phyloP scores from a whole-genome alignment of 192 early-diverging fungal genomes.

The Obelidium mucronatum region DNA sequence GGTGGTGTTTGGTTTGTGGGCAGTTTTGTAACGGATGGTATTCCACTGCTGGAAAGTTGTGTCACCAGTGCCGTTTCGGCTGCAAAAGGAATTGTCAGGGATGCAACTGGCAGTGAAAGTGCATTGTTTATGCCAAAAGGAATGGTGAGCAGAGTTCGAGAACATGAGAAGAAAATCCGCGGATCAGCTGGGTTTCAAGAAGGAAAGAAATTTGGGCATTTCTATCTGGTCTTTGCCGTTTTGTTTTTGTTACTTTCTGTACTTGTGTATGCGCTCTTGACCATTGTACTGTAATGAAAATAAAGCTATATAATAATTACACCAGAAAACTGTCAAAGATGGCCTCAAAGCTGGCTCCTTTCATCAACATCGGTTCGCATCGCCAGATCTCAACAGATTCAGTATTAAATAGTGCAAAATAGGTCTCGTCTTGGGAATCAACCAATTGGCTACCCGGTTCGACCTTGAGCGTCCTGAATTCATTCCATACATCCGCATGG shows the following conservation, averaged over 20 bases:
- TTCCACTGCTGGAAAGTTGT: constrained; percentile 65
- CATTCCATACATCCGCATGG: constrained; percentile 59
- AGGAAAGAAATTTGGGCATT: background rate
- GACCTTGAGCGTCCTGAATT: constrained; percentile 71
- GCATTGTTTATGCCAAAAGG: constrained; percentile 20
- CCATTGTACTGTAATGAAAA: constrained; percentile 2
- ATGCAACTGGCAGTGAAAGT: background rate
- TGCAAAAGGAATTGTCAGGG: constrained; percentile 38
- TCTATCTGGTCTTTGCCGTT: constrained; percentile 23
- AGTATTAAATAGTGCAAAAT: background rate
- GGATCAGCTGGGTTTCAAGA: background rate
- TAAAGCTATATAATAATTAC: background rate
- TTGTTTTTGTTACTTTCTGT: background rate
- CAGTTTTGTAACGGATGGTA: constrained; percentile 52
- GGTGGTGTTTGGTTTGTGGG: constrained; percentile 59
- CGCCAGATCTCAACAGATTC: background rate
- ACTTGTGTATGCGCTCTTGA: background rate
- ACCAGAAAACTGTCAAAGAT: too few relatives aligned
- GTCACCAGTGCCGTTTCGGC: constrained; percentile 52
- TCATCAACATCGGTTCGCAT: constrained; percentile 51
- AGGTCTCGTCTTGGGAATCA: constrained; percentile 56
- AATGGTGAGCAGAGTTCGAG: constrained; percentile 14
- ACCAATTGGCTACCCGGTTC: constrained; percentile 58
- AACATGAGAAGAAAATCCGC: constrained; percentile 4
- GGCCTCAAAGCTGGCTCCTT: constrained; percentile 7